Evolutionary conservation across 257 asterid genomes (phyloP).

Genomic region (Gentiana dahurica): DNA sequence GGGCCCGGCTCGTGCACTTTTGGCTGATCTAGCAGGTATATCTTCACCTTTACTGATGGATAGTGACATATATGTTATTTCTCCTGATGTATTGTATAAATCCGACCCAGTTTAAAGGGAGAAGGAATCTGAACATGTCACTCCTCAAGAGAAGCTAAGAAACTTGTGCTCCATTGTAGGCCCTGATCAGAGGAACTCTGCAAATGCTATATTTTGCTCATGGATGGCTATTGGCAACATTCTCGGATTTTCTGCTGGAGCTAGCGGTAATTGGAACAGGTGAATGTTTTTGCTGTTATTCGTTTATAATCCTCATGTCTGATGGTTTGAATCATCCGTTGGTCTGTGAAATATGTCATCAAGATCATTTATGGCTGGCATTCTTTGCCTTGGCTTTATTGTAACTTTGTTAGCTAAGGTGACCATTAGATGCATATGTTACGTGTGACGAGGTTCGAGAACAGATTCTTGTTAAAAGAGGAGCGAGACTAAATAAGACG

Average conservation of each 20-base stretch:
- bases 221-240: constrained; percentile 99
- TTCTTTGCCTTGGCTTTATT: no score
- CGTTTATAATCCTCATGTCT: neutral
- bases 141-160: neutral
- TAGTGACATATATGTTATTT: neutral
- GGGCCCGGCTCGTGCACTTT: constrained; percentile 99
- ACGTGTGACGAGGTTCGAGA: no score
- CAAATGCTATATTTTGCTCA: constrained; percentile 91
- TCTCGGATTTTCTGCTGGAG: constrained; percentile 96
- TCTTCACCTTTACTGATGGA: constrained; percentile 1
- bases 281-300: constrained; percentile 18
- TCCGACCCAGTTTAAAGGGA: no score
- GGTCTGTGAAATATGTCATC: neutral
- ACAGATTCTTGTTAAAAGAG: no score
- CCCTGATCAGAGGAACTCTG: constrained; percentile 91
- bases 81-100: no score
- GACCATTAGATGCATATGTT: no score
- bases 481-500: no score
- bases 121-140: neutral
- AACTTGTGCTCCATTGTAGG: constrained; percentile 31
- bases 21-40: constrained; percentile 96
- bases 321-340: no score
- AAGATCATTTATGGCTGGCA: no score
- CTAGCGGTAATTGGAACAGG: constrained; percentile 99
- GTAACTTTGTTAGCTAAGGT: no score